Conservation (phyloP, 2,329 filamentous ascomycete species). For the Cercospora beticola region DNA sequence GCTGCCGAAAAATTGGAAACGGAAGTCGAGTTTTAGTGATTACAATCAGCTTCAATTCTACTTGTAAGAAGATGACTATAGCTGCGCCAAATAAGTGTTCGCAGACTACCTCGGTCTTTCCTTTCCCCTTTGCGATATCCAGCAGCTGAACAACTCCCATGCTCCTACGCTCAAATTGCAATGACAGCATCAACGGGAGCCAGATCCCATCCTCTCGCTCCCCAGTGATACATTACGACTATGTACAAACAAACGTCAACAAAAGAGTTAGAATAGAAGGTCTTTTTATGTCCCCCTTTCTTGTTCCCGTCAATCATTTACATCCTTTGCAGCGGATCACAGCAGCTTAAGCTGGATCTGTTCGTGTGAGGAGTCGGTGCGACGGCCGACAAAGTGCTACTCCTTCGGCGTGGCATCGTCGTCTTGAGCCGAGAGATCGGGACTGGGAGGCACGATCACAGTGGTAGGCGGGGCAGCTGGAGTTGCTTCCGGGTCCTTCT, state of each 20-base stretch:
- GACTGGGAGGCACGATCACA: slow-evolving; percentile 17
- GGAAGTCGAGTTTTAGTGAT: neutral
- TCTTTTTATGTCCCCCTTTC: neutral
- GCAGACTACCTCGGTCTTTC: neutral
- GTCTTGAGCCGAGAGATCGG: slow-evolving; percentile 10
- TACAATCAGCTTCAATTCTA: neutral
- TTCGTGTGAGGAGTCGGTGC: neutral
- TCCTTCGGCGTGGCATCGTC: slow-evolving; percentile 8
- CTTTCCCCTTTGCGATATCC: neutral
- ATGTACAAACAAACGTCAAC: slow-evolving; percentile 8
- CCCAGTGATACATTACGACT: slow-evolving; percentile 10
- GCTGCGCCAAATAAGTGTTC: neutral
- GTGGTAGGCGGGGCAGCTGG: slow-evolving; percentile 13
- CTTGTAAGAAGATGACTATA: neutral
- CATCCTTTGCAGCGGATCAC: neutral
- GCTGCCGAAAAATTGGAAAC: neutral
- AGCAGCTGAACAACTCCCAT: neutral
- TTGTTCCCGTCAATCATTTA: neutral
- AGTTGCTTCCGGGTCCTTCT: neutral
- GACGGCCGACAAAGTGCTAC: neutral
- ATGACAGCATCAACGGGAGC: neutral
- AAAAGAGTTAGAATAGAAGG: neutral
- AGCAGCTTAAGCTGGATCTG: slow-evolving; percentile 2
- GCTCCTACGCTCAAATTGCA: slow-evolving; percentile 8
- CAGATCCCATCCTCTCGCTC: neutral